Percentiles rank a stretch among this genome's conserved stretches.
Conservation (phyloP, 441 rosid genomes). For the Metrosideros polymorpha region DNA sequence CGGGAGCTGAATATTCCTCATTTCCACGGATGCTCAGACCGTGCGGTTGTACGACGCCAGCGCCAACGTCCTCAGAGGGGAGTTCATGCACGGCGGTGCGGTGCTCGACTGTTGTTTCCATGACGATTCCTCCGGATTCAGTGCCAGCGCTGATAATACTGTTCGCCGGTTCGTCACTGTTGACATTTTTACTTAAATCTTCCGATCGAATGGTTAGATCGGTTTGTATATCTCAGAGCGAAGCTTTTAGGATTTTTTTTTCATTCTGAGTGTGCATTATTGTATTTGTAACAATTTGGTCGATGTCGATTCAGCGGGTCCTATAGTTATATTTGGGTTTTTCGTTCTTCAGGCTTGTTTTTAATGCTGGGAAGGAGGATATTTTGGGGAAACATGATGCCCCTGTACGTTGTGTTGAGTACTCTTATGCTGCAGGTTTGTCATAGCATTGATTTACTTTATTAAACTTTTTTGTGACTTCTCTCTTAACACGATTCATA, state of each 20-base stretch:
- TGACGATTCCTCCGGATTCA: slow-evolving; percentile 94
- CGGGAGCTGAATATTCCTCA: background rate
- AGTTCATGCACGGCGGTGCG: slow-evolving; percentile 86
- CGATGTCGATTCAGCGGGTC: background rate
- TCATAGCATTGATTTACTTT: background rate
- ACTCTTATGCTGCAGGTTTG: slow-evolving; percentile 91
- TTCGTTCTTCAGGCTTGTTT: slow-evolving; percentile 59
- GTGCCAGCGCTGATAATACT: slow-evolving; percentile 63
- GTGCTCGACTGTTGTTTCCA: slow-evolving; percentile 98
- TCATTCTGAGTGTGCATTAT: background rate
- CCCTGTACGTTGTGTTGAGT: slow-evolving; percentile 88
- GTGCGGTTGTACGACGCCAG: slow-evolving; percentile 86
- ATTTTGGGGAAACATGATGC: slow-evolving; percentile 87
- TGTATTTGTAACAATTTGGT: background rate
- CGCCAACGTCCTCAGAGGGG: slow-evolving; percentile 64
- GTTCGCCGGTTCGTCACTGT: slow-evolving; percentile 60
- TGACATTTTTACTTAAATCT: background rate
- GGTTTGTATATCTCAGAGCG: background rate
- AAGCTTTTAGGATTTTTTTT: background rate
- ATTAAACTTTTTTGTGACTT: background rate
- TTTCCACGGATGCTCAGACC: slow-evolving; percentile 20
- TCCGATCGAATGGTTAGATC: background rate
- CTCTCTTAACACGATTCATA: accelerated
- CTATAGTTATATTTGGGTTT: background rate
- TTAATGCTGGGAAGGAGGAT: slow-evolving; percentile 80